Percentiles rank a stretch among this genome's conserved stretches.
These are phyloP conservation scores for Phyllachora maydis DNA, from an alignment of 2,329 filamentous ascomycete genomes.

Conservation along the genomic window DNA sequence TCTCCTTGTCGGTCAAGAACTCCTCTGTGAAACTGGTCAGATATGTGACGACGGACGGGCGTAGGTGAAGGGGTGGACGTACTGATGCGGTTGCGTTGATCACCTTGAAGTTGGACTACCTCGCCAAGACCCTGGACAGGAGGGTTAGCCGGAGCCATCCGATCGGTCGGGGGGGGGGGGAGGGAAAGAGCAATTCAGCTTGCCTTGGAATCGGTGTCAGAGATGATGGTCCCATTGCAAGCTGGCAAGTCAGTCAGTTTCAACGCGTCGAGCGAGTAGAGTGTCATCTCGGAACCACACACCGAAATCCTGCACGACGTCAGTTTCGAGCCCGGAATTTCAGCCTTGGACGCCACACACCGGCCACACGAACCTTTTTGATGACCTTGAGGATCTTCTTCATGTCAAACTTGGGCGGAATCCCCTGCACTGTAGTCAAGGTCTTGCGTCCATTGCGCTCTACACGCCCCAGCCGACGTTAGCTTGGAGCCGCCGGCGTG, in stretches of 20 bases:
- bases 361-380: slow-evolving; percentile 45
- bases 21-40: slow-evolving; percentile 29
- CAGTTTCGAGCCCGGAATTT: no score
- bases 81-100: slow-evolving; percentile 92
- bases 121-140: slow-evolving; percentile 83
- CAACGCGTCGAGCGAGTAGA: neutral
- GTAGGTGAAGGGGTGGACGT: neutral
- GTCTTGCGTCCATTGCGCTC: slow-evolving; percentile 99
- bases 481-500: no score
- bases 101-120: slow-evolving; percentile 98
- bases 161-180: neutral
- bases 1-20: slow-evolving; percentile 90
- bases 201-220: slow-evolving; percentile 34
- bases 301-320: slow-evolving; percentile 48
- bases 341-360: no score
- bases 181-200: neutral
- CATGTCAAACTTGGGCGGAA: slow-evolving; percentile 97
- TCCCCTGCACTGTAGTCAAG: slow-evolving; percentile 96
- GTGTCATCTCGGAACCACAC: slow-evolving; percentile 13
- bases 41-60: neutral
- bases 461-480: no score
- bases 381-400: slow-evolving; percentile 99
- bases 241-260: slow-evolving; percentile 25
- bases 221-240: slow-evolving; percentile 99
- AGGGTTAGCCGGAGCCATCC: neutral